phyloP scores from a whole-genome alignment of 768 basidiomycete species.

The Mycena vitilis region DNA sequence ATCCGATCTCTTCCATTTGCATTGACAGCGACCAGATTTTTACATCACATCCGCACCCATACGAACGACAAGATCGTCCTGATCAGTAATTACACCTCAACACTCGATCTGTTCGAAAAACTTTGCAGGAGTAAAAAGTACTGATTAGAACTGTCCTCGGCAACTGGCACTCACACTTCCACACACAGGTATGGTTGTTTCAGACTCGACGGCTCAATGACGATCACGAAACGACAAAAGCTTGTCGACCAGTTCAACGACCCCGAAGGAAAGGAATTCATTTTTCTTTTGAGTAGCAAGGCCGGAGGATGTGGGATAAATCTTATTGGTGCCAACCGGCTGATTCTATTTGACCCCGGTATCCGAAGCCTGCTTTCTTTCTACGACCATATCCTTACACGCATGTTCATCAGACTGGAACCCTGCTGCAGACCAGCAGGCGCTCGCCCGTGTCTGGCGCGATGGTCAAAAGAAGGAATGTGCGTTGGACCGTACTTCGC shows the following conservation, averaged over 20 bases:
- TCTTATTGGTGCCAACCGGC: slow-evolving; percentile 93
- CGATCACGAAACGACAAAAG: slow-evolving; percentile 91
- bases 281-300: slow-evolving; percentile 94
- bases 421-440: slow-evolving; percentile 98
- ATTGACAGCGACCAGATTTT: slow-evolving; percentile 64
- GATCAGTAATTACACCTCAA: slow-evolving; percentile 97
- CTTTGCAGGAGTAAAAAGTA: slow-evolving; percentile 88
- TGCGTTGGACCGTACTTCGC: slow-evolving; percentile 49
- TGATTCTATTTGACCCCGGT: slow-evolving; percentile 97
- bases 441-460: slow-evolving; percentile 98
- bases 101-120: slow-evolving; percentile 92
- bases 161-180: slow-evolving; percentile 18
- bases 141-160: background rate
- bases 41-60: slow-evolving; percentile 82
- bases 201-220: slow-evolving; percentile 95
- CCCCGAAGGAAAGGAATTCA: slow-evolving; percentile 92
- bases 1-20: background rate
- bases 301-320: slow-evolving; percentile 98
- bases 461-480: slow-evolving; percentile 99
- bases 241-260: slow-evolving; percentile 97
- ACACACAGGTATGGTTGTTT: slow-evolving; percentile 83
- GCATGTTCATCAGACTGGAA: slow-evolving; percentile 85
- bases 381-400: slow-evolving; percentile 12
- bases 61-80: slow-evolving; percentile 96
- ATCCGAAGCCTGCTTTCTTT: slow-evolving; percentile 6